Base-by-base conservation (phyloP, 1,139 yeast species). In the Sugiyamaella pinicola region DNA sequence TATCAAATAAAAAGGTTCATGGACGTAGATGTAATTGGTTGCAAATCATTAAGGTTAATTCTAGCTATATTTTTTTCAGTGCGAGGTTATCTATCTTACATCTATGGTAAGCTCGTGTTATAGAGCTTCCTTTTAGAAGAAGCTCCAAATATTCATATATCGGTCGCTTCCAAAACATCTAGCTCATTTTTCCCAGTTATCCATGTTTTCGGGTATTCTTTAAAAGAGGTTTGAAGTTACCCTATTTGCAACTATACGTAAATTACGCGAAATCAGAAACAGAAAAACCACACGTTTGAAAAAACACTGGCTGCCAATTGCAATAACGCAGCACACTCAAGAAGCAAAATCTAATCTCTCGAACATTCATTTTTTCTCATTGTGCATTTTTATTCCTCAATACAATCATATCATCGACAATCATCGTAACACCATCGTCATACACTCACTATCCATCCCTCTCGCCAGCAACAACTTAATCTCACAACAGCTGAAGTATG, bases 241-340 rank as follows among this genome's bases (percentile, higher is more conserved):
- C 39, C 39, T 35, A 35, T 35, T 35, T 35, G 18, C 24, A 15
- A 35, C 24, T n/a, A 35, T 17, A 35, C 21, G 39, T 35, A 13
- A 13, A 35, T 15, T 35, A 35, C 39, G 39, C 39, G 31, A 26
- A n/a, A n/a, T 26, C 9, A n/a, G n/a, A 26, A n/a, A 26, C 31
- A 9, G 39, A 35, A 15, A 31, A 13, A 8, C 39, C 21, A 34
- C 18, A n/a, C 38, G 18, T 34, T 15, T 34, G 10, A 13, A 34
- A 34, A 17, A 34, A n/a, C 38, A 34, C 24, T 9, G 21, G 39
- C 34, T 24, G 28, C 12, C 15, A 8, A 31, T 7, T 31, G 12
- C 12, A 31, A n/a, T n/a, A n/a, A n/a, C n/a, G n/a, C n/a, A n/a
- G n/a, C n/a, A n/a, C n/a, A n/a, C 28, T 12, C 21, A 10, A 17